These are phyloP conservation scores for Pyrenula massariospora DNA, from an alignment of 495 filamentous ascomycete genomes.

Conservation along the genomic window DNA sequence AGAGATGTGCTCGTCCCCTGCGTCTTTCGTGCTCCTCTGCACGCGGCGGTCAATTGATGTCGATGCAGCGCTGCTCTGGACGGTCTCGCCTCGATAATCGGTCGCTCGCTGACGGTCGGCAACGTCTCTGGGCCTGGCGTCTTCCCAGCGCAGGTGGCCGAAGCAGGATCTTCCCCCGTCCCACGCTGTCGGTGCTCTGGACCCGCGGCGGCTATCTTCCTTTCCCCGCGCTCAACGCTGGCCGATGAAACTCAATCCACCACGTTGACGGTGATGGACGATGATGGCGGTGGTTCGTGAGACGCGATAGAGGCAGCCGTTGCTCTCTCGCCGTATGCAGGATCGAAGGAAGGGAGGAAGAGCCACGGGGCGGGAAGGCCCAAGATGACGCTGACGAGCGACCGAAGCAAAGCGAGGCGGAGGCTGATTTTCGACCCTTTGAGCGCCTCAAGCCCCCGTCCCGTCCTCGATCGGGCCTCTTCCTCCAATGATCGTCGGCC, in stretches of 20 bases:
- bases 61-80: too few relatives aligned
- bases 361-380: conserved; percentile 6
- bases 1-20: too few relatives aligned
- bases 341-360: conserved; percentile 17
- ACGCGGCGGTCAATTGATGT: too few relatives aligned
- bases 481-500: neutral
- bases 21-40: too few relatives aligned
- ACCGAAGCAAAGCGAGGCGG: neutral
- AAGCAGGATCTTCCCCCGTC: neutral
- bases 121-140: neutral
- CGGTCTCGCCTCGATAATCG: too few relatives aligned
- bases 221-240: neutral
- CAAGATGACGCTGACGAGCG: conserved; percentile 7
- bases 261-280: too few relatives aligned
- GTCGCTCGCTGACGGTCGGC: neutral
- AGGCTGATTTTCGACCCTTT: neutral
- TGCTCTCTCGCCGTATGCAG: conserved; percentile 16
- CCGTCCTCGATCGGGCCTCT: neutral
- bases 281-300: too few relatives aligned
- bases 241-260: too few relatives aligned
- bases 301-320: too few relatives aligned
- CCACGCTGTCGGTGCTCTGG: neutral
- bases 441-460: neutral
- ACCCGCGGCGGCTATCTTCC: neutral
- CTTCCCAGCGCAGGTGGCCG: neutral